A percentile compares a stretch with the other conserved stretches of the same genome.
phyloP scores from a whole-genome alignment of 176 grass and related monocot genomes.

The Elaeis guineensis region DNA sequence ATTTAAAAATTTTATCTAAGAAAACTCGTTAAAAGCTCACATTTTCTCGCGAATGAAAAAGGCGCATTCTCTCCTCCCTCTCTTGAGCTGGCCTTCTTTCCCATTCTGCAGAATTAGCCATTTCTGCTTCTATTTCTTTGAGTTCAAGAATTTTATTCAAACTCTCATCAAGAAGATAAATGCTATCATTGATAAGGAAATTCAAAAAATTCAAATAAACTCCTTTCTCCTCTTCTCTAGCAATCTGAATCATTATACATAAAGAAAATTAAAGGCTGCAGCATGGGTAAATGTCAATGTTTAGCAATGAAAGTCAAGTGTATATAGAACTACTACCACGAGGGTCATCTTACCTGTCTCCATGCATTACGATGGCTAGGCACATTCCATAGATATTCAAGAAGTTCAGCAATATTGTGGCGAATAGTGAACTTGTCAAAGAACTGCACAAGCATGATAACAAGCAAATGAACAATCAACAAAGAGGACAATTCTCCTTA shows the following conservation, averaged over 20 bases:
- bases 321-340: too few species aligned
- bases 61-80: conserved; percentile 82
- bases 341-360: conserved; percentile 46
- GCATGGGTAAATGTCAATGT: too few species aligned
- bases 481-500: too few species aligned
- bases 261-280: not conserved
- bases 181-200: conserved; percentile 96
- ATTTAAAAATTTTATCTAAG: conserved; percentile 1
- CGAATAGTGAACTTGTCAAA: conserved; percentile 97
- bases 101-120: conserved; percentile 68
- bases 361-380: conserved; percentile 85
- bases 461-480: conserved; percentile 16
- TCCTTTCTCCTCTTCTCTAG: conserved; percentile 92
- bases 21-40: conserved; percentile 38
- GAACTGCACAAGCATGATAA: conserved; percentile 39
- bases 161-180: conserved; percentile 99
- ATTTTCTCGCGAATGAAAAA: conserved; percentile 87
- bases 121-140: conserved; percentile 97
- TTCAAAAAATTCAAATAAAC: conserved; percentile 97
- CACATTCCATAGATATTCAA: conserved; percentile 95
- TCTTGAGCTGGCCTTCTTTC: conserved; percentile 71
- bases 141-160: conserved; percentile 96
- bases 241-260: conserved; percentile 44
- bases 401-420: conserved; percentile 94
- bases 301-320: too few species aligned